Conservation (phyloP, 2,329 filamentous ascomycete genomes). For the Chaetomiaceae sp. region DNA sequence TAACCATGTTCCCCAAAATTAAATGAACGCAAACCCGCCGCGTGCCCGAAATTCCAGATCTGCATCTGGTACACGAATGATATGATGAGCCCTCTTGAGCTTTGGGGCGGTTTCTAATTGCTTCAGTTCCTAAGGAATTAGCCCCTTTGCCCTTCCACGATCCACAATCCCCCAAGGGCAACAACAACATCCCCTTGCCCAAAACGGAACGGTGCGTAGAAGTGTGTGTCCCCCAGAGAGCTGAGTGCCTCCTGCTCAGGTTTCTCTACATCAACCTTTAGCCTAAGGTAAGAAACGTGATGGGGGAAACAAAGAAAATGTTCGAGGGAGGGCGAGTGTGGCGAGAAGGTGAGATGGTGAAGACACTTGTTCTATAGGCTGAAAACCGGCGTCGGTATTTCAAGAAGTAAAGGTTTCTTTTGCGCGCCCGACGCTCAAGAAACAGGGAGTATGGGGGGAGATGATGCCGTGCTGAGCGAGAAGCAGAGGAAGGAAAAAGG, state of each 20-base stretch:
- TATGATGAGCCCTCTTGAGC: slow-evolving; percentile 2
- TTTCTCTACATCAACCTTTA: slow-evolving; percentile 31
- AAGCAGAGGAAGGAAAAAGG: slow-evolving; percentile 8
- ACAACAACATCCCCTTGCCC: background rate
- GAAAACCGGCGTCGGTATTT: slow-evolving; percentile 20
- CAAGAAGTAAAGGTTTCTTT: background rate
- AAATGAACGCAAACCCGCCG: slow-evolving; percentile 1
- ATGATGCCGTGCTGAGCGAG: slow-evolving; percentile 2
- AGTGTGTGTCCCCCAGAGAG: slow-evolving; percentile 8
- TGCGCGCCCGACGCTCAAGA: slow-evolving; percentile 5
- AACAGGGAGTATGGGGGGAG: slow-evolving; percentile 9
- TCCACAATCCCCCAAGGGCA: slow-evolving; percentile 1
- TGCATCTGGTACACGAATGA: background rate
- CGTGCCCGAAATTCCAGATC: background rate
- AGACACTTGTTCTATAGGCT: slow-evolving; percentile 22
- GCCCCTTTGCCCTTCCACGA: slow-evolving; percentile 22
- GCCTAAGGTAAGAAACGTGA: slow-evolving; percentile 25
- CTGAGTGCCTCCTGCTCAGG: slow-evolving; percentile 23
- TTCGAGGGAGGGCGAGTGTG: background rate
- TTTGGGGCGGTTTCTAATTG: slow-evolving; percentile 22
- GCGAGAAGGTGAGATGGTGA: background rate
- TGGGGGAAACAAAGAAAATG: slow-evolving; percentile 7
- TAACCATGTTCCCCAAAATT: background rate
- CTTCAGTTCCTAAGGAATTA: slow-evolving; percentile 33
- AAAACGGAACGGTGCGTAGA: slow-evolving; percentile 2